These are phyloP conservation scores for Naumovozyma dairenensis DNA, from an alignment of 805 yeast genomes.

Conservation along the genomic window DNA sequence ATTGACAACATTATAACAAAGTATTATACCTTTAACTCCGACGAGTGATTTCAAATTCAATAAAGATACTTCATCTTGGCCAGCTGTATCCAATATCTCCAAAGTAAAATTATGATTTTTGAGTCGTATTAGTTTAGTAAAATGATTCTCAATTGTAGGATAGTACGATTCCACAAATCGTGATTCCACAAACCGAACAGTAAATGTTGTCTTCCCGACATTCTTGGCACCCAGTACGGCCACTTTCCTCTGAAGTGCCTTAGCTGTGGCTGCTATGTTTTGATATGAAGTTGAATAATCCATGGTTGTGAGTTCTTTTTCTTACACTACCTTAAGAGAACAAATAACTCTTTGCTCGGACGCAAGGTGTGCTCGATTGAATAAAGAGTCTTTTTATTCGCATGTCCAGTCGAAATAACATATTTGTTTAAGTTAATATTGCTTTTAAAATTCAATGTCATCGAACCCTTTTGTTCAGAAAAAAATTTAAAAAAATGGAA, in stretches of 20 bases:
- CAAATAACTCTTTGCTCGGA: too few relatives aligned
- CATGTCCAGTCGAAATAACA: too few relatives aligned
- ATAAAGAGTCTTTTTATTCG: too few relatives aligned
- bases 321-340: too few relatives aligned
- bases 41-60: slow-evolving; percentile 69
- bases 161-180: slow-evolving; percentile 83
- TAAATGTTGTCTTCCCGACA: slow-evolving; percentile 80
- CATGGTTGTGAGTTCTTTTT: too few relatives aligned
- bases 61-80: slow-evolving; percentile 81
- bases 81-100: slow-evolving; percentile 86
- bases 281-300: neutral
- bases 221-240: slow-evolving; percentile 84
- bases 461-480: too few relatives aligned
- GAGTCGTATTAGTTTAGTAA: slow-evolving; percentile 56
- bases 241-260: slow-evolving; percentile 41
- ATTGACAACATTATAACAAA: slow-evolving; percentile 75
- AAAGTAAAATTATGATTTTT: slow-evolving; percentile 61
- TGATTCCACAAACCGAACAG: slow-evolving; percentile 77
- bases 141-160: slow-evolving; percentile 85
- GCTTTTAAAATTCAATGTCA: too few relatives aligned
- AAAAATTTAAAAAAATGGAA: too few relatives aligned
- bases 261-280: slow-evolving; percentile 7
- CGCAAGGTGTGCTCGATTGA: too few relatives aligned
- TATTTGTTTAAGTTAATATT: too few relatives aligned
- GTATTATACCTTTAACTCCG: slow-evolving; percentile 74